A percentile compares a stretch with the other conserved stretches of the same genome.
These are phyloP conservation scores for Xylaria castorea DNA, from an alignment of 495 filamentous ascomycete species.

Conservation along the genomic window DNA sequence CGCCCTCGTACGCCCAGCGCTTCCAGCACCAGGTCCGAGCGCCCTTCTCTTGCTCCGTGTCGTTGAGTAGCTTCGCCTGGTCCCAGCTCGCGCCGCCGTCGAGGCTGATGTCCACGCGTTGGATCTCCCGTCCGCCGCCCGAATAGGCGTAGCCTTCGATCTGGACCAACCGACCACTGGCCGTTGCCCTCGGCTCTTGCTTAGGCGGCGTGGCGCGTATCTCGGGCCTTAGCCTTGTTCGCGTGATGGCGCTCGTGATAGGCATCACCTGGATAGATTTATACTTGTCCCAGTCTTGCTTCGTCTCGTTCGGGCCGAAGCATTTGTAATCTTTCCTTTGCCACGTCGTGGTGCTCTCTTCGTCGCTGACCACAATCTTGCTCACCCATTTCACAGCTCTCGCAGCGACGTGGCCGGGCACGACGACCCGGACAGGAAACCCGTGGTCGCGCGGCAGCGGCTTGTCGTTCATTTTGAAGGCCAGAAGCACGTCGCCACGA, in stretches of 20 bases:
- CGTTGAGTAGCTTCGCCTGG: conserved; percentile 55
- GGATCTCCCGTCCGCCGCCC: conserved; percentile 61
- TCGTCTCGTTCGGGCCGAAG: conserved; percentile 64
- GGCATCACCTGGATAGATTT: conserved; percentile 67
- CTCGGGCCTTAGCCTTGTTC: conserved; percentile 31
- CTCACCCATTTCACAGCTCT: conserved; percentile 72
- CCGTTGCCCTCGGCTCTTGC: conserved; percentile 20
- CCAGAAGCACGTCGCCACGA: conserved; percentile 65
- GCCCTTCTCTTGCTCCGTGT: conserved; percentile 39
- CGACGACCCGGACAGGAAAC: conserved; percentile 63
- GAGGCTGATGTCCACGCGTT: conserved; percentile 62
- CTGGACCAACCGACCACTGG: conserved; percentile 39
- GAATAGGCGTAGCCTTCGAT: conserved; percentile 66
- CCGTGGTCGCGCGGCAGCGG: conserved; percentile 65
- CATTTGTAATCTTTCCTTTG: conserved; percentile 69
- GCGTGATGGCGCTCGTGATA: conserved; percentile 60
- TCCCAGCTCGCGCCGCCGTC: conserved; percentile 63
- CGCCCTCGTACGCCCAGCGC: conserved; percentile 58
- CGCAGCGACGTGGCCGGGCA: conserved; percentile 67
- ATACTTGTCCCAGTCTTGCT: conserved; percentile 61
- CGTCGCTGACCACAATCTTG: conserved; percentile 62
- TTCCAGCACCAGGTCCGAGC: conserved; percentile 62
- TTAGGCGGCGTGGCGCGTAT: neutral
- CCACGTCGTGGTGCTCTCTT: conserved; percentile 65
- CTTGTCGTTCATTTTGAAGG: conserved; percentile 66